phyloP scores from a whole-genome alignment of 768 basidiomycete genomes.

The Pulveroboletus sp. region DNA sequence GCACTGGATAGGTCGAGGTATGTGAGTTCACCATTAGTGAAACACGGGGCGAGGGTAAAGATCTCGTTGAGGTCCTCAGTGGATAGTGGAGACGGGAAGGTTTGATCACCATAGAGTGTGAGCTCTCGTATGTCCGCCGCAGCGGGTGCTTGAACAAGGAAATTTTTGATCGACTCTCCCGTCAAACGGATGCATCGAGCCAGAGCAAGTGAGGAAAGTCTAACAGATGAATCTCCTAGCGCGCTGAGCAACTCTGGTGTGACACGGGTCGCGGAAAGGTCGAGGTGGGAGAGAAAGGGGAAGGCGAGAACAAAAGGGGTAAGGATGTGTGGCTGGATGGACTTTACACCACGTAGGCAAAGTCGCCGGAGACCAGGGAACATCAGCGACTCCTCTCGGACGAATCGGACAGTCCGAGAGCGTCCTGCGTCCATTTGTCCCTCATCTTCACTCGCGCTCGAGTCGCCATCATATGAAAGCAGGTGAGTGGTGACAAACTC shows the following conservation, averaged over 20 bases:
- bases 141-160: constrained; percentile 67
- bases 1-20: constrained; percentile 91
- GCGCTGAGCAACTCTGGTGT: constrained; percentile 69
- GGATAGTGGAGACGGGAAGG: constrained; percentile 71
- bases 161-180: constrained; percentile 67
- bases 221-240: constrained; percentile 64
- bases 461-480: constrained; percentile 38
- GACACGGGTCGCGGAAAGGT: constrained; percentile 85
- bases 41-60: constrained; percentile 72
- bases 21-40: constrained; percentile 65
- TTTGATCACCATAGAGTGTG: constrained; percentile 85
- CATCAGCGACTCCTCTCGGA: constrained; percentile 46
- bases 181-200: constrained; percentile 84
- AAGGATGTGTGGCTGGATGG: constrained; percentile 64
- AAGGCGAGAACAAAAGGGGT: constrained; percentile 75
- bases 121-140: constrained; percentile 66
- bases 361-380: constrained; percentile 75
- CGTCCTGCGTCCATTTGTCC: constrained; percentile 28
- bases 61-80: constrained; percentile 64
- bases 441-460: constrained; percentile 43
- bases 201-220: constrained; percentile 74
- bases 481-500: constrained; percentile 77
- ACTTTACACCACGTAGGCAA: constrained; percentile 78
- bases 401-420: constrained; percentile 32
- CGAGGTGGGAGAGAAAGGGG: constrained; percentile 84